A percentile compares a stretch with the other conserved stretches of the same genome.
Evolutionary conservation across 2,329 filamentous ascomycete genomes (phyloP).

Genomic region (Tolypocladium sp.): DNA sequence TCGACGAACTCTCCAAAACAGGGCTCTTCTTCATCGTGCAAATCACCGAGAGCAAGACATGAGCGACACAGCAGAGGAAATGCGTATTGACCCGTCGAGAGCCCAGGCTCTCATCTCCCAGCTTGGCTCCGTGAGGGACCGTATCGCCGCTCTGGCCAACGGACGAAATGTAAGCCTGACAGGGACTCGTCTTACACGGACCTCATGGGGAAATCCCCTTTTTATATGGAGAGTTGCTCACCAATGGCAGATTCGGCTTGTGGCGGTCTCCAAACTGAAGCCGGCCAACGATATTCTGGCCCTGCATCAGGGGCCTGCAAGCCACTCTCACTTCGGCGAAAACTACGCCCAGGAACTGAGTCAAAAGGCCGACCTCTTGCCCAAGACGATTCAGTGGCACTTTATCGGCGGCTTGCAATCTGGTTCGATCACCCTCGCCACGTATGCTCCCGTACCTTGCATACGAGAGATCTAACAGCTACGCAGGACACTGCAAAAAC

Average conservation of each 20-base stretch:
- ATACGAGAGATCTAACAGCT: not conserved
- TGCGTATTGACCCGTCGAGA: conserved; percentile 54
- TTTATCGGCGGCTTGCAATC: conserved; percentile 94
- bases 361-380: conserved; percentile 76
- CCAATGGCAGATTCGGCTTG: conserved; percentile 59
- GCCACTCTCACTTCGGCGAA: conserved; percentile 81
- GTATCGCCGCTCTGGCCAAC: conserved; percentile 43
- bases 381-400: conserved; percentile 76
- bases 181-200: not conserved
- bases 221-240: not conserved
- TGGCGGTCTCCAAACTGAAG: conserved; percentile 95
- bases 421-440: conserved; percentile 22
- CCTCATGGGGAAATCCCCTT: not conserved
- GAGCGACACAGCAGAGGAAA: conserved; percentile 35
- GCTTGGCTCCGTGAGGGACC: conserved; percentile 49
- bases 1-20: not conserved
- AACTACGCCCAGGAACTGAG: conserved; percentile 89
- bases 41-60: conserved; percentile 19
- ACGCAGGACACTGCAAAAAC: conserved; percentile 73
- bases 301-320: conserved; percentile 53
- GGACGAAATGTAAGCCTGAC: conserved; percentile 40
- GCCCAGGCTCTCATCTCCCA: conserved; percentile 54
- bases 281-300: conserved; percentile 84
- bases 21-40: not conserved
- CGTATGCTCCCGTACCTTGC: not conserved